Base-by-base conservation (phyloP, 2,329 filamentous ascomycete genomes). In the Verticillium zaregamsianum region DNA sequence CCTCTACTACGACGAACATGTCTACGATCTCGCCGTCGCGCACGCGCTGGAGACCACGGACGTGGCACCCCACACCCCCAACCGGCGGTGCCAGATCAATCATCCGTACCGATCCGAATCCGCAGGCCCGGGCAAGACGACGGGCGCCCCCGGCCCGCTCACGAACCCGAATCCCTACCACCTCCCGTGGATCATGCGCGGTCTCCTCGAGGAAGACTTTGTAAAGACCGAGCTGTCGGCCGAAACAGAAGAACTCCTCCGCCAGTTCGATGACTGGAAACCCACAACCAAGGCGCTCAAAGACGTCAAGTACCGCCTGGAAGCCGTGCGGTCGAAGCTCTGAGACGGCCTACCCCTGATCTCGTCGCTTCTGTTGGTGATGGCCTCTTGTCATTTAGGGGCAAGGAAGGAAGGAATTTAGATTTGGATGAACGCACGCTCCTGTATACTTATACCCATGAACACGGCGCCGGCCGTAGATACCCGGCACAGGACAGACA, bases 111-210 rank as follows among this genome's bases (percentile, higher is more conserved):
- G 58, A 25, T 25, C 57, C 3, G 45, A 52, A 11, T 52, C 67
- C 63, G 32, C 68, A 59, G 31, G 67, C 66, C 20, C 54, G 15
- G 15, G 15, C 28, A 31, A 33, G 14, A 17, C 54, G 25, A 20
- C 25, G 17, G 54, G 49, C 66, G 66, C 20, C 61, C 59, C 63
- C 63, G 11, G 69, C 71, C 55, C 52, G 58, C 68, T 86, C 32
- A 70, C 77, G 0, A 82, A 84, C 62, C 78, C 88, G 17, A 98
- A 97, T 69, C 94, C 94, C 0, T 98, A 94, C 71, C 89, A 95
- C 61, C 79, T 99, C 15, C 95, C 95, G 0, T 99, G 96, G 89
- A 94, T 95, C 39, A 95, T 99, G 88, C 86, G 95, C 8, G 95
- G 95, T 0, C 78, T 99, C 62, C 78, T 99, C 2, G 95, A 98